These are phyloP conservation scores for Albizia julibrissin DNA, from an alignment of 306 rosid species.

Conservation along the genomic window DNA sequence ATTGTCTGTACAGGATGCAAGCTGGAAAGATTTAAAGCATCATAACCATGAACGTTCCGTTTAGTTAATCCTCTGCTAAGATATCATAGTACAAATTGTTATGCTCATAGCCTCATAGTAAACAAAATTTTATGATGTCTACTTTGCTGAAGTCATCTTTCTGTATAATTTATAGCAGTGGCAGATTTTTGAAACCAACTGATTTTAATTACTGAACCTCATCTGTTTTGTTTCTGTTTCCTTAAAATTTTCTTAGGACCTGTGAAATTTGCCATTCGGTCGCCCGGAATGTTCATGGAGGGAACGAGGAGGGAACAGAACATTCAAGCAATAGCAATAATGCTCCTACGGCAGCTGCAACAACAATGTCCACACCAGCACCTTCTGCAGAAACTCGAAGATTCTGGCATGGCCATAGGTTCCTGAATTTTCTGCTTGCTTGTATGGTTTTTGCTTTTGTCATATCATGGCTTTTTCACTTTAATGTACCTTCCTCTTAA, in stretches of 20 bases:
- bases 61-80: slow-evolving; percentile 11
- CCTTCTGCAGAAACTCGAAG: slow-evolving; percentile 53
- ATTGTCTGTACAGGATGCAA: not conserved
- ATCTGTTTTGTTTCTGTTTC: not conserved
- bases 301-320: slow-evolving; percentile 61
- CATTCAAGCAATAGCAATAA: slow-evolving; percentile 47
- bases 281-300: slow-evolving; percentile 64
- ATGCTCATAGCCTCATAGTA: not conserved
- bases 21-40: slow-evolving; percentile 3
- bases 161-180: not conserved
- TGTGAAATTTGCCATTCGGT: slow-evolving; percentile 84
- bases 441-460: slow-evolving; percentile 91
- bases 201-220: not conserved
- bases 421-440: slow-evolving; percentile 83
- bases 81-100: not conserved
- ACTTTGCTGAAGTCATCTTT: not conserved
- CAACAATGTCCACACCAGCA: slow-evolving; percentile 44
- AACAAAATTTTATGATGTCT: not conserved
- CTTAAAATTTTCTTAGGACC: slow-evolving; percentile 51
- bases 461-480: slow-evolving; percentile 89
- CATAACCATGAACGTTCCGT: slow-evolving; percentile 14
- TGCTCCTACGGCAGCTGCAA: slow-evolving; percentile 41
- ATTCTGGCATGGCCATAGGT: slow-evolving; percentile 85
- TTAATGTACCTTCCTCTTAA: slow-evolving; percentile 64
- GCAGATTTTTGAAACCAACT: not conserved